Percentiles rank a stretch among this genome's conserved stretches.
phyloP scores from a whole-genome alignment of 805 yeast species.

The Torulaspora gathmanii region DNA sequence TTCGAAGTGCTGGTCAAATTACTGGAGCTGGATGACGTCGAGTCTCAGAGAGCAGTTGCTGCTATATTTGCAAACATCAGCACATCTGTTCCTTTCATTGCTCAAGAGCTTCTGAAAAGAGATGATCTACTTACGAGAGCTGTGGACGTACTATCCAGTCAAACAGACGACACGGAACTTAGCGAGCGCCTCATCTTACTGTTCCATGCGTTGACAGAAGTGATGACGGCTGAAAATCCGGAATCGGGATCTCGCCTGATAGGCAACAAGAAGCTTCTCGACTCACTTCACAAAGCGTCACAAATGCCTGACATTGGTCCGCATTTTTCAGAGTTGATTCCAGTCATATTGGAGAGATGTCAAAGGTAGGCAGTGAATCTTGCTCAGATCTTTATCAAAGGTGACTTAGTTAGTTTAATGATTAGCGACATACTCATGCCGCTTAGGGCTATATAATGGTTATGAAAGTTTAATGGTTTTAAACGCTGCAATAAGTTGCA shows the following conservation, averaged over 20 bases:
- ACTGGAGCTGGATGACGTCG: constrained; percentile 37
- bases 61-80: constrained; percentile 37
- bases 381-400: too few relatives aligned
- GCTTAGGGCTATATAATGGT: background rate
- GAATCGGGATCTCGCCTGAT: constrained; percentile 8
- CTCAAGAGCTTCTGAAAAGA: constrained; percentile 30
- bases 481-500: background rate
- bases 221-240: constrained; percentile 14
- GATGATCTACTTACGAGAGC: constrained; percentile 27
- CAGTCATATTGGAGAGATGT: constrained; percentile 8
- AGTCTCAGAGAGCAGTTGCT: constrained; percentile 42
- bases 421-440: background rate
- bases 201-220: constrained; percentile 29
- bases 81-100: constrained; percentile 35
- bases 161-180: constrained; percentile 30
- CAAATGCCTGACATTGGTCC: constrained; percentile 14
- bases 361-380: background rate
- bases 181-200: constrained; percentile 35
- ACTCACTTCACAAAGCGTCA: constrained; percentile 19
- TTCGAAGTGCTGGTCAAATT: constrained; percentile 42
- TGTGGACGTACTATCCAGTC: constrained; percentile 25
- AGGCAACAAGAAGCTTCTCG: constrained; percentile 11
- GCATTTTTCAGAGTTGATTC: constrained; percentile 22
- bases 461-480: background rate
- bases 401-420: background rate